Evolutionary conservation across 257 asterid genomes (phyloP).

Genomic region (Ligustrum vulgare): DNA sequence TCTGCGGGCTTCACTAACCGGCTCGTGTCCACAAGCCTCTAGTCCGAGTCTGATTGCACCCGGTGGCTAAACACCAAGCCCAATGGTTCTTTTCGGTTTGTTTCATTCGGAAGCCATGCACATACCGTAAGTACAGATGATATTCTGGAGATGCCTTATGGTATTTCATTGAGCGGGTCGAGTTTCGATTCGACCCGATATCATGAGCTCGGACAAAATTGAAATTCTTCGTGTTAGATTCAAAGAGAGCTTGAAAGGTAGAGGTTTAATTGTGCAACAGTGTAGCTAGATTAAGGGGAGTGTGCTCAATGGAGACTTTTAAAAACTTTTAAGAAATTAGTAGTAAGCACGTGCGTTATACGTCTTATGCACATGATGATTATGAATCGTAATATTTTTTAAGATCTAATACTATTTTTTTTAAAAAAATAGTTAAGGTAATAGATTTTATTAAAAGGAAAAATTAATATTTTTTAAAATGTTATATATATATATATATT

Average conservation of each 20-base stretch:
- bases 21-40: conserved; percentile 53
- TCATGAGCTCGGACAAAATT: conserved; percentile 49
- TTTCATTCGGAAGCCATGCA: conserved; percentile 78
- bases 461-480: too few species aligned
- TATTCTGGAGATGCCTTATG: conserved; percentile 63
- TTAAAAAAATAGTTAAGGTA: too few species aligned
- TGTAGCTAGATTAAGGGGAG: conserved; percentile 62
- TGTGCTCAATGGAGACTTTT: too few species aligned
- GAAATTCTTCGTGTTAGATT: conserved; percentile 46
- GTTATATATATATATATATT: too few species aligned
- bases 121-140: conserved; percentile 57
- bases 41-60: conserved; percentile 73
- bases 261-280: conserved; percentile 65
- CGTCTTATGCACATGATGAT: too few species aligned
- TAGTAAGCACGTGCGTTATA: too few species aligned
- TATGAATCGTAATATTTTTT: too few species aligned
- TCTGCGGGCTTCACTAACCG: conserved; percentile 48
- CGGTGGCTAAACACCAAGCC: conserved; percentile 65
- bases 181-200: conserved; percentile 62
- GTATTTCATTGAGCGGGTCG: conserved; percentile 48
- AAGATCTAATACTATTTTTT: too few species aligned
- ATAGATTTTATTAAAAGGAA: too few species aligned
- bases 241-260: conserved; percentile 31
- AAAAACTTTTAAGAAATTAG: too few species aligned
- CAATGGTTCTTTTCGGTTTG: conserved; percentile 54